A percentile compares a stretch with the other conserved stretches of the same genome.
Evolutionary conservation across 805 yeast species (phyloP).

Genomic region (Schwanniomyces yamadae): DNA sequence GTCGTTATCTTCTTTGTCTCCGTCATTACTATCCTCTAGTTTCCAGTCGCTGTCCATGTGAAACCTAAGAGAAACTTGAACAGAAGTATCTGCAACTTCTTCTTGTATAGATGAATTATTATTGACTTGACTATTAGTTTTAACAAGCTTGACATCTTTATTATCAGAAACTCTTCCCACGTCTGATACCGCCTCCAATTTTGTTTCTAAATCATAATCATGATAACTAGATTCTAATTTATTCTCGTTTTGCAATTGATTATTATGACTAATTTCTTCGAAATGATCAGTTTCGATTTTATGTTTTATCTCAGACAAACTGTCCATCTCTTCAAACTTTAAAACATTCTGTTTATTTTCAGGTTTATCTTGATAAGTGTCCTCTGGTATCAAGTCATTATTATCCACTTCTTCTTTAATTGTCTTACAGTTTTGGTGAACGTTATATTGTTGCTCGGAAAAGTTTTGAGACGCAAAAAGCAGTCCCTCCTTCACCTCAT

Average conservation of each 20-base stretch:
- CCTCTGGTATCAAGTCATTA: not conserved
- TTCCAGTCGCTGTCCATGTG: conserved; percentile 38
- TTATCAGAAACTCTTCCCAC: conserved; percentile 3
- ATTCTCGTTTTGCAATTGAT: not conserved
- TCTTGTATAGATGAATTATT: not conserved
- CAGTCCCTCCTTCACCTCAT: not conserved
- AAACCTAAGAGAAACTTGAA: conserved; percentile 25
- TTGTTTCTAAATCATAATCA: conserved; percentile 4
- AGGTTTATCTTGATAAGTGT: not conserved
- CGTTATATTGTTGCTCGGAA: too few relatives aligned
- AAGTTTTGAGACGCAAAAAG: too few relatives aligned
- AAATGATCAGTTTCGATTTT: too few relatives aligned
- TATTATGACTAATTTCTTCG: too few relatives aligned
- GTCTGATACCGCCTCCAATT: conserved; percentile 8
- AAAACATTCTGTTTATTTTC: not conserved
- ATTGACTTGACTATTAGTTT: not conserved
- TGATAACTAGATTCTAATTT: not conserved
- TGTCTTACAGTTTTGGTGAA: too few relatives aligned
- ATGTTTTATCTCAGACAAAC: too few relatives aligned
- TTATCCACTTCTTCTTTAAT: not conserved
- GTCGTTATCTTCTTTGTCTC: conserved; percentile 39
- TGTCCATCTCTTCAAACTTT: not conserved
- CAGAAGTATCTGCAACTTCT: conserved; percentile 9
- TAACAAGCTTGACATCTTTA: conserved; percentile 3
- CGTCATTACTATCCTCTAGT: conserved; percentile 38